A percentile compares a stretch with the other conserved stretches of the same genome.
These are phyloP conservation scores for Coprinopsis marcescibilis DNA, from an alignment of 768 basidiomycete species.

Conservation along the genomic window DNA sequence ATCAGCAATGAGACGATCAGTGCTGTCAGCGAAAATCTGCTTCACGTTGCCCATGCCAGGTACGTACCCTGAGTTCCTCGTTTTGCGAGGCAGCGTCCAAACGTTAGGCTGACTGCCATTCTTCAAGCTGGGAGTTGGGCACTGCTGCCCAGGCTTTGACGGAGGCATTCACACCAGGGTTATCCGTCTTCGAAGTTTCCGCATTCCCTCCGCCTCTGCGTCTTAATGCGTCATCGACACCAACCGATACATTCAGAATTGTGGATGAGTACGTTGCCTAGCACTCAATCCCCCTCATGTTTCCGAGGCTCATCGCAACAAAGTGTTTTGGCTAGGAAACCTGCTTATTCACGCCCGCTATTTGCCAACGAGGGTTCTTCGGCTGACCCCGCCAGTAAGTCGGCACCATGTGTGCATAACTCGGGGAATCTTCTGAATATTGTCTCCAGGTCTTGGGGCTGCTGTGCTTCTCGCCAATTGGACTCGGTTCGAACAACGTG, in stretches of 20 bases:
- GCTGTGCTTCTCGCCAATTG: conserved; percentile 49
- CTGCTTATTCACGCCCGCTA: conserved; percentile 33
- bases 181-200: conserved; percentile 43
- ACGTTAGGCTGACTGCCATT: not conserved
- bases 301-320: not conserved
- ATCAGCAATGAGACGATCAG: conserved; percentile 20
- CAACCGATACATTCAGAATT: conserved; percentile 36
- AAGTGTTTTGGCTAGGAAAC: conserved; percentile 34
- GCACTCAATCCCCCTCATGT: not conserved
- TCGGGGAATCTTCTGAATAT: not conserved
- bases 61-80: conserved; percentile 6
- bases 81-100: not conserved
- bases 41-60: conserved; percentile 26
- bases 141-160: conserved; percentile 51
- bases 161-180: conserved; percentile 42
- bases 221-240: conserved; percentile 23
- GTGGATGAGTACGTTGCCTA: conserved; percentile 30
- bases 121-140: conserved; percentile 52
- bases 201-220: conserved; percentile 36
- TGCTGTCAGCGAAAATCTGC: conserved; percentile 14
- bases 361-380: conserved; percentile 44
- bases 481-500: conserved; percentile 32
- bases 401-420: not conserved
- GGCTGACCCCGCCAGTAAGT: conserved; percentile 55
- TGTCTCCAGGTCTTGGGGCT: conserved; percentile 40